Evolutionary conservation across 1,284 basidiomycete species (phyloP), one percentile per base, ranked within the genome.

Genomic region (Pisolithus thermaeus): DNA sequence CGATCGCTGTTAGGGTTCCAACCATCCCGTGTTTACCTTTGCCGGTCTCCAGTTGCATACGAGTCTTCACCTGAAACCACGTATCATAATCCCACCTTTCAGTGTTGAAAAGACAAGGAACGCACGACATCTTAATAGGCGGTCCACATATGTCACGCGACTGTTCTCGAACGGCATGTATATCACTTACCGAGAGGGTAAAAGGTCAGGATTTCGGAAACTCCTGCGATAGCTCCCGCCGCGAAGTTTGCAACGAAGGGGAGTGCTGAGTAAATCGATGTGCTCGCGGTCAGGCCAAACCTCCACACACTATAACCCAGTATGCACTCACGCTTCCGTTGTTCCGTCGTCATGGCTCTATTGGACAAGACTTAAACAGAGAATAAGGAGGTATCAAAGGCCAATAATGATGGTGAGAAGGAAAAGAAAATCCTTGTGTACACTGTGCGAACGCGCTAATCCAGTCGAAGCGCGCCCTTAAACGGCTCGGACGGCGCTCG

Each of bases 1-100:
- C 74, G 61, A 96, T 96, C 9, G 80, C 76, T 53, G 73, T 72
- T 65, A 96, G 84, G 42, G 80, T 87, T 47, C 90, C 89, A 12
- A 97, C 72, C 65, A 98, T 82, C n/a, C 94, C 87, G 51, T 81
- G 73, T 47, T 79, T 73, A 37, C 79, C 74, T 70, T 90, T 92
- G 16, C 88, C 89, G 6, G 85, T 89, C 68, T 92, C 90, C 25
- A 99, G 78, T 70, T 99, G 97, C 85, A 98, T 95, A 32, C 96
- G 90, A 11, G 96, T 99, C 77, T 99, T 99, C 70, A 98, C 90
- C 84, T 89, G 64, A 53, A 47, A 44, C 47, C 40, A 44, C 61
- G 54, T 47, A 46, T 57, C 40, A 55, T 58, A 56, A 59, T 43
- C 52, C 54, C 53, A 40, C 55, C 52, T 51, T 4, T 37, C 25